Percentiles rank a stretch among this genome's conserved stretches.
Conservation (phyloP, 2,329 filamentous ascomycete species). For the Aureobasidium sp. region DNA sequence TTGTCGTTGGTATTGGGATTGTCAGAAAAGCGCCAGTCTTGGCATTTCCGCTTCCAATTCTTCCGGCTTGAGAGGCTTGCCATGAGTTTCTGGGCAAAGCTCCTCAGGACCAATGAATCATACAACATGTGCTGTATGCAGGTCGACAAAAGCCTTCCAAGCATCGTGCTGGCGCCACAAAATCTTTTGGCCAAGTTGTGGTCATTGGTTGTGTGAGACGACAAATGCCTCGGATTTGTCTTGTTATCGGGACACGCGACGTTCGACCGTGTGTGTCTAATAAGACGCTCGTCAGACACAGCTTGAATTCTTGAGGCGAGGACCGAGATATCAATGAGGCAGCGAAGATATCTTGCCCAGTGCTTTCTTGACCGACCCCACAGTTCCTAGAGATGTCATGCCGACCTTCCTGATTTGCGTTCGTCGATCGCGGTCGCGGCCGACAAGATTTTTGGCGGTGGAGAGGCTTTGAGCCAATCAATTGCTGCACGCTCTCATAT, state of each 20-base stretch:
- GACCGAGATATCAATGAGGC: not conserved
- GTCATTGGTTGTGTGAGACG: not conserved
- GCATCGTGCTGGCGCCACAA: not conserved
- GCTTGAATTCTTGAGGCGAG: not conserved
- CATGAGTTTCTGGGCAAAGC: not conserved
- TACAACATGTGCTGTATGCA: not conserved
- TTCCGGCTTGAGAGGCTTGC: not conserved
- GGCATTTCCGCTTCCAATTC: not conserved
- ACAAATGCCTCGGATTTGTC: not conserved
- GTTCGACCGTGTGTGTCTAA: not conserved
- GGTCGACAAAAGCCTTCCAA: not conserved
- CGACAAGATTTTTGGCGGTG: not conserved
- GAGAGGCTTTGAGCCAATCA: conserved; percentile 3
- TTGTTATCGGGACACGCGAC: not conserved
- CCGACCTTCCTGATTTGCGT: conserved; percentile 8
- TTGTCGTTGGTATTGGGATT: not conserved
- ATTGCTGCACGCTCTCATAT: conserved; percentile 1
- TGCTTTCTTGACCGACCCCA: not conserved
- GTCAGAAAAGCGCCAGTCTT: not conserved
- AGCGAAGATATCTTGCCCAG: not conserved
- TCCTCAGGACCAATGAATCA: not conserved
- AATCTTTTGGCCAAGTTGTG: not conserved
- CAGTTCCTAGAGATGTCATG: not conserved
- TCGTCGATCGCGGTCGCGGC: not conserved
- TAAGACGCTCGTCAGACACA: not conserved